Conservation (phyloP, 352 stramenopile genomes). For the Saprolegnia diclina region DNA sequence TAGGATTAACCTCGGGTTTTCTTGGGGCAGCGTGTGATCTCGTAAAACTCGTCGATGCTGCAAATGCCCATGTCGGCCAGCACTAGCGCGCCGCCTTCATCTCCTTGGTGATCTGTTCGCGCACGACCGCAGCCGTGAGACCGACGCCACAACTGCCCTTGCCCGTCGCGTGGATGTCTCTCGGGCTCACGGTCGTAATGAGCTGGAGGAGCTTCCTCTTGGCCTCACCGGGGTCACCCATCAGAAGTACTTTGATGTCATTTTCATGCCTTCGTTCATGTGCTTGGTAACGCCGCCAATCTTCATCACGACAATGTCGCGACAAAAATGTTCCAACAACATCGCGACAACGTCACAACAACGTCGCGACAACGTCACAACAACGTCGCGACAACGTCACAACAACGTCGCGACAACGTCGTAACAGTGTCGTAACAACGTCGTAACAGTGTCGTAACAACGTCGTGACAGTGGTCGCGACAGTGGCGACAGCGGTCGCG, state of each 20-base stretch:
- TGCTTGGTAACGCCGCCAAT: conserved; percentile 94
- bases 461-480: too few relatives aligned
- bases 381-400: too few relatives aligned
- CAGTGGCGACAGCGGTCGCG: too few relatives aligned
- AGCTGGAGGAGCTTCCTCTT: conserved; percentile 99
- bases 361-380: too few relatives aligned
- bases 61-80: conserved; percentile 98
- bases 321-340: too few relatives aligned
- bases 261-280: conserved; percentile 78
- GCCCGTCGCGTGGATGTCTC: conserved; percentile 97
- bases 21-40: too few relatives aligned
- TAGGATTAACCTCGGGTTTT: too few relatives aligned
- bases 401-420: too few relatives aligned
- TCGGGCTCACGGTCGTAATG: conserved; percentile 93
- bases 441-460: too few relatives aligned
- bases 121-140: conserved; percentile 96
- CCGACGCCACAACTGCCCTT: conserved; percentile 99
- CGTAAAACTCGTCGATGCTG: conserved; percentile 99
- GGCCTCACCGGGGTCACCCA: conserved; percentile 97
- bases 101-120: conserved; percentile 97
- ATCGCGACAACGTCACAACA: too few relatives aligned
- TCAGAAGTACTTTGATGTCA: conserved; percentile 99
- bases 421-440: too few relatives aligned
- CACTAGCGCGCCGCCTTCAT: conserved; percentile 96
- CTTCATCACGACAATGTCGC: too few relatives aligned